A percentile compares a stretch with the other conserved stretches of the same genome.
Conservation (phyloP, 495 filamentous ascomycete genomes). For the Aspergillus nidulans region DNA sequence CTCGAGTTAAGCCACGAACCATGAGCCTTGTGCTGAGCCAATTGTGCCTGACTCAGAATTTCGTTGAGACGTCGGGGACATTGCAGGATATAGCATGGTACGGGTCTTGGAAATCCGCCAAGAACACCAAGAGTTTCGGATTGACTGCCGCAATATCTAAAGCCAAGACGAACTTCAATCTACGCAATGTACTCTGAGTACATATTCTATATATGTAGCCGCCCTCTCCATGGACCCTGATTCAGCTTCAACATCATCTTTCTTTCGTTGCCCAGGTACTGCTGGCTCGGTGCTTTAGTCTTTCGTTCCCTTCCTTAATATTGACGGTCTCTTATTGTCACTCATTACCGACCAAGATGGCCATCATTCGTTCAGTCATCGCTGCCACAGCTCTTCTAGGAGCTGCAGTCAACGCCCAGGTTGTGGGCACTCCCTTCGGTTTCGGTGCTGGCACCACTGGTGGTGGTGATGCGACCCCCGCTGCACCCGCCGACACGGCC, state of each 20-base stretch:
- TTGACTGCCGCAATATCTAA: background rate
- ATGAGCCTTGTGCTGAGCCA: background rate
- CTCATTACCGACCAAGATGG: conserved; percentile 15
- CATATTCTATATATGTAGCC: background rate
- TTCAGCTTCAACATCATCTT: background rate
- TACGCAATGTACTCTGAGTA: too few relatives aligned
- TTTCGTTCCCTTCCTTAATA: conserved; percentile 10
- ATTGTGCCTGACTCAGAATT: background rate
- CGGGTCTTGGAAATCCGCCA: background rate
- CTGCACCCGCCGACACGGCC: conserved; percentile 35
- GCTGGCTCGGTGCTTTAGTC: conserved; percentile 14
- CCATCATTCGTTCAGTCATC: conserved; percentile 19
- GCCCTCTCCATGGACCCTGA: background rate
- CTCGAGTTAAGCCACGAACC: background rate
- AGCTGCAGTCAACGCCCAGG: conserved; percentile 22
- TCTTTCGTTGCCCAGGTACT: conserved; percentile 1
- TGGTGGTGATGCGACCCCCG: conserved; percentile 43
- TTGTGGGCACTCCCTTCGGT: conserved; percentile 39
- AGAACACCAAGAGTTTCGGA: conserved; percentile 11
- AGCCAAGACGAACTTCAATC: background rate
- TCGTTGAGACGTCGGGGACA: background rate
- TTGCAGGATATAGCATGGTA: background rate
- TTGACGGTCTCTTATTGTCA: conserved; percentile 3
- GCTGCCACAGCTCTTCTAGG: conserved; percentile 20
- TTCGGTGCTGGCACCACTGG: conserved; percentile 48